A percentile compares a stretch with the other conserved stretches of the same genome.
Evolutionary conservation across 768 basidiomycete genomes (phyloP).

Genomic region (Tricholomella constricta): DNA sequence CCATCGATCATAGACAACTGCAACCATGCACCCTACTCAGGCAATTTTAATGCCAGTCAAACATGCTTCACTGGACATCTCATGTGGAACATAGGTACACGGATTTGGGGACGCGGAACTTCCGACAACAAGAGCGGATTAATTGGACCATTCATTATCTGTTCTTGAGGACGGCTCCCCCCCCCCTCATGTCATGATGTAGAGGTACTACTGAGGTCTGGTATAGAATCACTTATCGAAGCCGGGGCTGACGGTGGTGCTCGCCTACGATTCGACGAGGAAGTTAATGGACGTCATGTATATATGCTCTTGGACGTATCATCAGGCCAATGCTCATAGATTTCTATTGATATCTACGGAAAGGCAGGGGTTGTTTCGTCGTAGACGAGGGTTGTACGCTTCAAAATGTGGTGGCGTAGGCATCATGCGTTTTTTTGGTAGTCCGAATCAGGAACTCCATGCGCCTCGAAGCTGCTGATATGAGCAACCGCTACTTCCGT

Average conservation of each 20-base stretch:
- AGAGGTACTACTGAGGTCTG: constrained; percentile 33
- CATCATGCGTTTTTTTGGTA: no score
- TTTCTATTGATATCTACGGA: constrained; percentile 57
- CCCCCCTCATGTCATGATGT: neutral
- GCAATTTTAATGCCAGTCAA: constrained; percentile 50
- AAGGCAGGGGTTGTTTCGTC: constrained; percentile 72
- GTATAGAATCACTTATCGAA: constrained; percentile 65
- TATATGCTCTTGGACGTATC: neutral
- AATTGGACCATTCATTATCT: constrained; percentile 50
- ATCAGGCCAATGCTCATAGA: neutral
- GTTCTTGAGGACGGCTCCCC: neutral
- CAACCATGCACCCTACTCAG: constrained; percentile 61
- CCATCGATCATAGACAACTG: constrained; percentile 50
- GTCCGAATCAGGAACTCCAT: no score
- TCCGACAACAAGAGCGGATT: constrained; percentile 75
- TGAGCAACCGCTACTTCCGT: no score
- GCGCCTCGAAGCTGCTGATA: no score
- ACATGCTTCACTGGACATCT: neutral
- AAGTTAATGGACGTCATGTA: constrained; percentile 55
- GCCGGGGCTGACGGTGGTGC: constrained; percentile 62
- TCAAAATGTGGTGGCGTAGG: no score
- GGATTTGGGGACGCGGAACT: constrained; percentile 77
- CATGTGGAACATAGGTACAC: constrained; percentile 32
- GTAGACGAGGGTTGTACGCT: constrained; percentile 84
- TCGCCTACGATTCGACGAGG: constrained; percentile 81